Evolutionary conservation across 2,329 filamentous ascomycete genomes (phyloP).

Genomic region (Pseudocercospora cruenta): DNA sequence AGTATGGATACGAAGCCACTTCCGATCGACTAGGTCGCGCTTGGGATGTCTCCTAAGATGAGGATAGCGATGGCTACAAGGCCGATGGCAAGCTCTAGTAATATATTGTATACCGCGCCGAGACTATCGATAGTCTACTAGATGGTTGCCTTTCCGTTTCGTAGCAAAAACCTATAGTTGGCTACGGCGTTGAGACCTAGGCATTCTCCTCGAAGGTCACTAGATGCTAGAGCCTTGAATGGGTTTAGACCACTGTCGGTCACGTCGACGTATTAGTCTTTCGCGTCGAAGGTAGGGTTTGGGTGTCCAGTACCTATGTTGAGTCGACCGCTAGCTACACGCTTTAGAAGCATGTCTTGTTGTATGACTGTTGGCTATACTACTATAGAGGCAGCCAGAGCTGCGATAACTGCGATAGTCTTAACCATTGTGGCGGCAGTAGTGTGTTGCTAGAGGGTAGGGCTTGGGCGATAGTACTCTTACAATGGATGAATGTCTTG

Average conservation of each 20-base stretch:
- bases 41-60: constrained; percentile 5
- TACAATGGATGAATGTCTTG: too few relatives aligned
- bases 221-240: constrained; percentile 32
- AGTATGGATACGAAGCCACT: constrained; percentile 10
- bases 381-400: constrained; percentile 16
- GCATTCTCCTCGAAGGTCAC: constrained; percentile 36
- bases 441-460: too few relatives aligned
- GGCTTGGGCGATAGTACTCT: too few relatives aligned
- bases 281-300: constrained; percentile 25
- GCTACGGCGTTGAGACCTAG: constrained; percentile 21
- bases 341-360: constrained; percentile 19
- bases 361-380: constrained; percentile 25
- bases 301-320: constrained; percentile 24
- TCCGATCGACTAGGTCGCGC: constrained; percentile 29
- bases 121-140: constrained; percentile 30
- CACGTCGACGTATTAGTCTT: constrained; percentile 28
- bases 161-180: constrained; percentile 21
- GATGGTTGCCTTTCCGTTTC: constrained; percentile 35
- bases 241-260: constrained; percentile 30
- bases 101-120: constrained; percentile 33
- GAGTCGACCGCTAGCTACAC: constrained; percentile 7
- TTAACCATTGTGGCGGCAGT: constrained; percentile 13
- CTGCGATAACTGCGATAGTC: constrained; percentile 13
- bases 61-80: constrained; percentile 10
- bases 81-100: constrained; percentile 16